Evolutionary conservation across 2,329 filamentous ascomycete species (phyloP).

Genomic region (Calonectria ilicicola): DNA sequence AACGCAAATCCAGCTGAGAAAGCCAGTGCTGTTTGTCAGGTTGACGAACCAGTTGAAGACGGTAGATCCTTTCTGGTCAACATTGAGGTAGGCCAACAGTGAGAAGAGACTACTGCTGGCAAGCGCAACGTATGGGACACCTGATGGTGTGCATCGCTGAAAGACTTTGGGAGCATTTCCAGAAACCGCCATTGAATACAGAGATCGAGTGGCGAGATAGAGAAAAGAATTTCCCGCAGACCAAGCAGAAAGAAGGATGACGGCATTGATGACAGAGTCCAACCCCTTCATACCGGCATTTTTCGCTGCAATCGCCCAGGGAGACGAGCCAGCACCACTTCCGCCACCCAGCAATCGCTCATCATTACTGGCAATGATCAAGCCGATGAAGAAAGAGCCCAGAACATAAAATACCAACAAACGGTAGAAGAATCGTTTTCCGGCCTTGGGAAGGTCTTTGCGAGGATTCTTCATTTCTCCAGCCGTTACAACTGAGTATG

Average conservation of each 20-base stretch:
- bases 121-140: neutral
- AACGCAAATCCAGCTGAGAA: constrained; percentile 27
- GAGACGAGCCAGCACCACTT: constrained; percentile 53
- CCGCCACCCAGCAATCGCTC: constrained; percentile 43
- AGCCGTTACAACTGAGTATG: constrained; percentile 36
- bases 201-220: neutral
- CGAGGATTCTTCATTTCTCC: constrained; percentile 49
- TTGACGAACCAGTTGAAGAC: constrained; percentile 71
- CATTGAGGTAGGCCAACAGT: constrained; percentile 63
- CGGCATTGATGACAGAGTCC: neutral
- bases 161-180: neutral
- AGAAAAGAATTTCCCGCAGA: neutral
- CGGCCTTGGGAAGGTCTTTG: constrained; percentile 46
- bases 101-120: neutral
- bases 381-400: constrained; percentile 26
- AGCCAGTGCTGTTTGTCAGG: constrained; percentile 31
- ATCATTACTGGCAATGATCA: constrained; percentile 22
- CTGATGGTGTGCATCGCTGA: neutral
- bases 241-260: neutral
- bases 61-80: constrained; percentile 61
- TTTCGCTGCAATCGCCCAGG: constrained; percentile 48
- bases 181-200: neutral
- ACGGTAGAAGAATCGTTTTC: constrained; percentile 44
- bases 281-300: neutral
- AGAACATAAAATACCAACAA: constrained; percentile 45